Percentiles rank a stretch among this genome's conserved stretches.
phyloP scores from a whole-genome alignment of 257 asterid species.

The Forsythia suspensa region DNA sequence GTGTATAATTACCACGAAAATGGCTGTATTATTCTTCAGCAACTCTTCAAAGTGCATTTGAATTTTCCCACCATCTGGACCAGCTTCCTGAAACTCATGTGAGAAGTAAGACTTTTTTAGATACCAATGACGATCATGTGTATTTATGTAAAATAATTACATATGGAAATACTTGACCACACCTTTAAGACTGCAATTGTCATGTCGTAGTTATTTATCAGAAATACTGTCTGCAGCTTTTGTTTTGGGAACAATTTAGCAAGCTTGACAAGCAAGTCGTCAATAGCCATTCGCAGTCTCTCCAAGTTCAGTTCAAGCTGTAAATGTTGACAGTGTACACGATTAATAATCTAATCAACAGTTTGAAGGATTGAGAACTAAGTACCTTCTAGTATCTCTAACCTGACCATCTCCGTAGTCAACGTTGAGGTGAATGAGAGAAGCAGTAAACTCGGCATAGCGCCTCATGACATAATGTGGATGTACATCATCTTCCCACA shows the following conservation, averaged over 20 bases:
- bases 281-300: constrained; percentile 92
- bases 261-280: constrained; percentile 88
- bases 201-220: constrained; percentile 97
- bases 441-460: constrained; percentile 96
- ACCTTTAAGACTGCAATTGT: constrained; percentile 95
- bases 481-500: constrained; percentile 99
- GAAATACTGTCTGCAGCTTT: constrained; percentile 81
- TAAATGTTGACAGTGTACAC: constrained; percentile 23
- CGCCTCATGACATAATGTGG: constrained; percentile 99
- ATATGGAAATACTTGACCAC: constrained; percentile 1
- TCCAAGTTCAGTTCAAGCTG: constrained; percentile 97
- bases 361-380: constrained; percentile 19
- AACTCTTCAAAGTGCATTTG: constrained; percentile 89
- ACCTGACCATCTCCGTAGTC: constrained; percentile 99
- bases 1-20: constrained; percentile 68
- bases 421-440: constrained; percentile 86
- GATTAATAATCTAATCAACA: constrained; percentile 19
- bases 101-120: not conserved
- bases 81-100: constrained; percentile 79
- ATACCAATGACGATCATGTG: not conserved
- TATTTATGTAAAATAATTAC: not conserved
- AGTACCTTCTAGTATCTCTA: constrained; percentile 28
- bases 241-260: constrained; percentile 75
- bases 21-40: constrained; percentile 77
- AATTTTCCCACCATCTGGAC: constrained; percentile 91